A percentile compares a stretch with the other conserved stretches of the same genome.
These are phyloP conservation scores for Emydomyces testavorans DNA, from an alignment of 2,329 filamentous ascomycete species.

Conservation along the genomic window DNA sequence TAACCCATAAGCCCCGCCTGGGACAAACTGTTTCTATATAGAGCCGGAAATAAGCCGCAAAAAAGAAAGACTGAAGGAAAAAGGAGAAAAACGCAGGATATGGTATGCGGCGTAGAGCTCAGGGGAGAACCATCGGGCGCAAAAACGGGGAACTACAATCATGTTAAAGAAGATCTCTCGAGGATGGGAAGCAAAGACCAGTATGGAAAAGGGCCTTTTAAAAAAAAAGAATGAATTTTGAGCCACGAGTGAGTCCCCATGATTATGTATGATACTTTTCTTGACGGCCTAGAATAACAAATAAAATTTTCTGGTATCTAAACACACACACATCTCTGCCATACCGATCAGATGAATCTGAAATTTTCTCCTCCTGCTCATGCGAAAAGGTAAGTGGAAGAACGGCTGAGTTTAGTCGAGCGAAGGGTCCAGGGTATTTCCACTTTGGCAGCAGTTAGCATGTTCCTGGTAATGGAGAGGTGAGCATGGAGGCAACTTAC, in stretches of 20 bases:
- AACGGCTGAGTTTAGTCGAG: slow-evolving; percentile 25
- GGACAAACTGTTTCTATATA: slow-evolving; percentile 8
- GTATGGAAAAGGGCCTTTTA: not conserved
- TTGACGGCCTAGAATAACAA: slow-evolving; percentile 5
- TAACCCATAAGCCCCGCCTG: slow-evolving; percentile 8
- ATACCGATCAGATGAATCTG: slow-evolving; percentile 1
- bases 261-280: slow-evolving; percentile 6
- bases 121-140: not conserved
- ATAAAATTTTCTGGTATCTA: slow-evolving; percentile 4
- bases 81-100: not conserved
- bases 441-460: slow-evolving; percentile 22
- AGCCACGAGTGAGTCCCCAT: not conserved
- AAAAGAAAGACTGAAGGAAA: not conserved
- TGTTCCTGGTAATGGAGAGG: slow-evolving; percentile 11
- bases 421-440: slow-evolving; percentile 39
- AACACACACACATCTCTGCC: slow-evolving; percentile 3
- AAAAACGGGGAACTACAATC: not conserved
- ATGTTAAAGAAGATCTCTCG: not conserved
- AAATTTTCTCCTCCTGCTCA: not conserved
- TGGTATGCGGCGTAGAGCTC: not conserved
- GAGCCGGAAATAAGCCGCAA: slow-evolving; percentile 8
- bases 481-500: slow-evolving; percentile 28
- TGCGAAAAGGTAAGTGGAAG: not conserved
- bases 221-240: not conserved
- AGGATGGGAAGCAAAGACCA: not conserved